Conservation (phyloP, 2,329 filamentous ascomycete species). For the Fusarium begoniae region DNA sequence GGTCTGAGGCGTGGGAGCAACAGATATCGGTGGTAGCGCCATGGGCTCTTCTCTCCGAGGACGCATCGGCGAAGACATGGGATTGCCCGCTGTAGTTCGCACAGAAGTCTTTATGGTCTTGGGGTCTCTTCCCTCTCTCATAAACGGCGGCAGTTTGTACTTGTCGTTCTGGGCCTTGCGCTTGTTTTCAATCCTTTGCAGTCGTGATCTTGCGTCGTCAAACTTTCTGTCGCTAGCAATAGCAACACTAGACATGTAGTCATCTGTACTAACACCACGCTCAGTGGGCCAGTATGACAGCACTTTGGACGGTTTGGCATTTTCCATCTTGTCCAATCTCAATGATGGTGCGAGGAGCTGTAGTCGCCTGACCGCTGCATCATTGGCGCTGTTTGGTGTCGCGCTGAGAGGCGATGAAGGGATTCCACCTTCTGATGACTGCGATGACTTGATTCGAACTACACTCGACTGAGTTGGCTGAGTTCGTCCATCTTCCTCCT, state of each 20-base stretch:
- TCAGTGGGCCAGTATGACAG: constrained; percentile 53
- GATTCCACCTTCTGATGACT: constrained; percentile 29
- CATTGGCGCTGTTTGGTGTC: constrained; percentile 20
- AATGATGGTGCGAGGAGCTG: constrained; percentile 48
- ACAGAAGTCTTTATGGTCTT: constrained; percentile 2
- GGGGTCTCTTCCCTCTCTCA: constrained; percentile 39
- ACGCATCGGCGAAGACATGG: constrained; percentile 22
- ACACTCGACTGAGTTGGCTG: constrained; percentile 25
- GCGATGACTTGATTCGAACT: constrained; percentile 40
- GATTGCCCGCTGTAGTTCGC: background rate
- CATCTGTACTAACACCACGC: constrained; percentile 46
- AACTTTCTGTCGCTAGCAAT: constrained; percentile 49
- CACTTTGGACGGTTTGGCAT: constrained; percentile 43
- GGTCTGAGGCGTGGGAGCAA: constrained; percentile 39
- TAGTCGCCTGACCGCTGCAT: constrained; percentile 48
- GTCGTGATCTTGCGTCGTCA: constrained; percentile 46
- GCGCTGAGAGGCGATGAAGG: constrained; percentile 34
- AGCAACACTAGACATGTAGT: constrained; percentile 53
- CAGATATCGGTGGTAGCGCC: constrained; percentile 22
- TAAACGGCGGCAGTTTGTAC: constrained; percentile 44
- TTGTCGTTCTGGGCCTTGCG: constrained; percentile 48
- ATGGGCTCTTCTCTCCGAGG: constrained; percentile 17
- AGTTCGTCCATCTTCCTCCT: constrained; percentile 3
- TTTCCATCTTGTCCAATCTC: constrained; percentile 37
- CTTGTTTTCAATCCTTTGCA: constrained; percentile 46